phyloP scores from a whole-genome alignment of 108 stramenopile species.

The Stephanodiscus minutulus region DNA sequence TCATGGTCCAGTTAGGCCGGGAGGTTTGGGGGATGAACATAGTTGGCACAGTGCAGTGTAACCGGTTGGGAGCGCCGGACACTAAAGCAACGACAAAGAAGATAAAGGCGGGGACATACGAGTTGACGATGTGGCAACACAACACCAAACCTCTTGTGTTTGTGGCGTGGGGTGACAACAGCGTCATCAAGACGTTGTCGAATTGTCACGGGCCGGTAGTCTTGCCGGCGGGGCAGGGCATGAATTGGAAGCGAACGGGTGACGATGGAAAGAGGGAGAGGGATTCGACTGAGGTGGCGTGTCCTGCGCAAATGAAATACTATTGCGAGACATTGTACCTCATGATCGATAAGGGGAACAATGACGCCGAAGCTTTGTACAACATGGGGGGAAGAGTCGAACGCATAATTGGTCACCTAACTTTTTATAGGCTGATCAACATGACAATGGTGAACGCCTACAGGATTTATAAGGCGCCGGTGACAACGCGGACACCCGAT shows the following conservation, averaged over 20 bases:
- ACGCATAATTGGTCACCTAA: background rate
- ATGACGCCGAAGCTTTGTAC: background rate
- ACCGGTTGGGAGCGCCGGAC: background rate
- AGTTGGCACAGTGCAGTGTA: background rate
- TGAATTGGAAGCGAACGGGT: constrained; percentile 5
- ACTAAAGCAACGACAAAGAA: background rate
- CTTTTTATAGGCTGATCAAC: background rate
- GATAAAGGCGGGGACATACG: background rate
- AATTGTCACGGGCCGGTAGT: constrained; percentile 2
- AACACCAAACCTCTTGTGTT: background rate
- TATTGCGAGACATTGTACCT: constrained; percentile 2
- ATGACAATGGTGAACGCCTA: constrained; percentile 8
- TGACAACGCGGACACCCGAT: background rate
- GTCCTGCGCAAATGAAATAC: constrained; percentile 1
- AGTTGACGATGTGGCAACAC: background rate
- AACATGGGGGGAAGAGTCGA: constrained; percentile 4
- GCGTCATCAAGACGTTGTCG: constrained; percentile 4
- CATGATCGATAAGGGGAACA: constrained; percentile 8
- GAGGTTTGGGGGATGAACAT: constrained; percentile 11
- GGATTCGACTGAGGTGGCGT: background rate
- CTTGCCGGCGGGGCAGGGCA: background rate
- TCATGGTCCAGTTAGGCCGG: constrained; percentile 3
- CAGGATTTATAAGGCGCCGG: constrained; percentile 9
- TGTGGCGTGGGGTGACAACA: constrained; percentile 6
- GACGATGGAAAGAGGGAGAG: constrained; percentile 7